phyloP scores from a whole-genome alignment of 202 grass and related monocot species.

The Bolboschoenoplectus hybrid region DNA sequence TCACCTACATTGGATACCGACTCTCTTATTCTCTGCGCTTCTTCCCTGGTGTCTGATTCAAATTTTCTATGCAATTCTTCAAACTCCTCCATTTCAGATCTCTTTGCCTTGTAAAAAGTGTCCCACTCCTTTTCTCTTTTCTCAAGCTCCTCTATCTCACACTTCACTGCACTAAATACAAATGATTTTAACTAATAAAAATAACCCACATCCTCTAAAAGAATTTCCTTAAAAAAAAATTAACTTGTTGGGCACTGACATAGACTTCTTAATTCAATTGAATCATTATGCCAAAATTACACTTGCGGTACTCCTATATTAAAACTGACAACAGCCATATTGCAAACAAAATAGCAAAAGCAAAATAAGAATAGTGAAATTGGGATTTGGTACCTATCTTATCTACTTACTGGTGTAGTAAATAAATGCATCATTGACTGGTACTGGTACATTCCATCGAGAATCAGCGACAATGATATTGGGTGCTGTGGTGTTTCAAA shows the following conservation, averaged over 20 bases:
- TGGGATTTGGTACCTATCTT: background rate
- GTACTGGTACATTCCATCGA: background rate
- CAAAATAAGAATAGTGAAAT: background rate
- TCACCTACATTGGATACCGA: constrained; percentile 61
- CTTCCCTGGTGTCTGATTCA: constrained; percentile 49
- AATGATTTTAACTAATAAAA: background rate
- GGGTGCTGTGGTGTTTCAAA: background rate
- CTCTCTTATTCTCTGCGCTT: constrained; percentile 62
- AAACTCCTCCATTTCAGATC: constrained; percentile 75
- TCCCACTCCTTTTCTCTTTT: constrained; percentile 64
- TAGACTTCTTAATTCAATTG: background rate
- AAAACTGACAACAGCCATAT: background rate
- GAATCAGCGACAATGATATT: background rate
- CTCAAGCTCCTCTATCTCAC: constrained; percentile 61
- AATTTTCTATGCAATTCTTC: constrained; percentile 48
- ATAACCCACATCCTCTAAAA: background rate
- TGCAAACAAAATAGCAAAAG: background rate
- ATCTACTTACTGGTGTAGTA: background rate
- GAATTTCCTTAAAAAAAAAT: constrained; percentile 6
- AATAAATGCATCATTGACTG: background rate
- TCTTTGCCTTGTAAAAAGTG: constrained; percentile 58
- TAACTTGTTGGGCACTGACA: background rate
- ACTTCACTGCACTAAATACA: constrained; percentile 57
- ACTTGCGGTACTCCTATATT: background rate
- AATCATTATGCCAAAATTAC: background rate